These are phyloP conservation scores for Serendipita sp. DNA, from an alignment of 768 basidiomycete species.

Conservation along the genomic window DNA sequence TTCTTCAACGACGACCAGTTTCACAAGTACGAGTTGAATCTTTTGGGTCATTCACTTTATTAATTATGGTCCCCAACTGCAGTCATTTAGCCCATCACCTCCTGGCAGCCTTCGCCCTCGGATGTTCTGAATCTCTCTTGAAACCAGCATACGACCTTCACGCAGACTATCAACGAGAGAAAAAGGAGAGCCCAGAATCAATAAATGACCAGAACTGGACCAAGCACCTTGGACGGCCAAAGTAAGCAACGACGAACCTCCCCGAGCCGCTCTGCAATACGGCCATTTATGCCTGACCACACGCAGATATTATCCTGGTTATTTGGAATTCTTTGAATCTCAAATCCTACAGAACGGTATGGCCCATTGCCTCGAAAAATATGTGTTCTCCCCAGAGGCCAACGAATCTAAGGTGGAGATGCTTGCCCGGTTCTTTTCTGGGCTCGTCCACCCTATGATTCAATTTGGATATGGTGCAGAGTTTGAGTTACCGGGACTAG, in stretches of 20 bases:
- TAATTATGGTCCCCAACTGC: background rate
- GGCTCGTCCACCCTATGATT: constrained; percentile 49
- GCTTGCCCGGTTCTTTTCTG: constrained; percentile 40
- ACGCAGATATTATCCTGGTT: constrained; percentile 43
- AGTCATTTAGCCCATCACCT: constrained; percentile 45
- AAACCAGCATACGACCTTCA: constrained; percentile 27
- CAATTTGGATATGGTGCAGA: constrained; percentile 49
- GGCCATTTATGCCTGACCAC: background rate
- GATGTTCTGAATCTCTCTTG: constrained; percentile 30
- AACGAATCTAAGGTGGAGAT: constrained; percentile 31
- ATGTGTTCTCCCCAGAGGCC: constrained; percentile 37
- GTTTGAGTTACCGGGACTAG: constrained; percentile 41
- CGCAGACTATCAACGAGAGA: constrained; percentile 24
- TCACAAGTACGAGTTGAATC: constrained; percentile 32
- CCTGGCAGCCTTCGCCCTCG: constrained; percentile 45
- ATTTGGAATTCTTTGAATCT: constrained; percentile 38
- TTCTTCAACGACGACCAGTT: constrained; percentile 33
- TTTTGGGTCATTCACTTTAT: background rate
- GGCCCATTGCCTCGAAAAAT: constrained; percentile 38
- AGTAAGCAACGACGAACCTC: constrained; percentile 22
- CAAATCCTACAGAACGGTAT: constrained; percentile 29
- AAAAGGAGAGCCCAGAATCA: constrained; percentile 28
- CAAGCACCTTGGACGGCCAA: constrained; percentile 41
- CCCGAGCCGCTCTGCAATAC: background rate
- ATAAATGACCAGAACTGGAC: constrained; percentile 35